Evolutionary conservation across 495 filamentous ascomycete species (phyloP), one percentile per base, ranked within the genome.

Genomic region (Penicillium robsamsonii): DNA sequence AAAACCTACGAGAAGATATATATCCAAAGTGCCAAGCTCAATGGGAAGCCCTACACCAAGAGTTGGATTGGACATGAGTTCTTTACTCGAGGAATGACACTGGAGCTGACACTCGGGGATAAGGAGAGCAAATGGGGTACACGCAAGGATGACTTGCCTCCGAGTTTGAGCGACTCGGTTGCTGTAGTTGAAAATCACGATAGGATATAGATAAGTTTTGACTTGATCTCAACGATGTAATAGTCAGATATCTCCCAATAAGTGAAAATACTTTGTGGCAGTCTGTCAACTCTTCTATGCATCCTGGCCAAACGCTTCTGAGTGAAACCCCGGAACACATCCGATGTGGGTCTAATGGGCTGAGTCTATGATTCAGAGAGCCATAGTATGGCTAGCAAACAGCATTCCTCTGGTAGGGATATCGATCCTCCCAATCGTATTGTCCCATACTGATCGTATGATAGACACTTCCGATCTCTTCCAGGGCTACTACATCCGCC

Each of bases 11-110:
- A 68, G 77, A 58, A 81, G 75, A 62, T 90, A 3, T 90, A 83
- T 57, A 85, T 92, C 30, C 87, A 90, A 70, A 84, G 74, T 54
- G 87, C 85, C 0, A 89, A 77, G n/a, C 72, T 92, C 13, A 71
- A 91, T 64, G 87, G 87, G 3, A 56, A 75, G 57, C 67, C 75
- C 4, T 92, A 88, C 41, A 84, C 73, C 0, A 85, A 77, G 74
- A 91, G 79, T 58, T 92, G 87, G 87, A 78, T 92, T 33, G 80
- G 80, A 15, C 87, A 92, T 61, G 84, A 83, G 45, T 91, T 92
- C 62, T 91, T 90, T 63, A 81, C 83, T 0, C 75, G 87, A 37
- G 89, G 88, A 9, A 81, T 81, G 68, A 83, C 84, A 64, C 75
- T 91, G 27, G 85, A 89, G 37, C 70, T 92, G 57, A 81, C 75